These are phyloP conservation scores for Straminergon stramineum DNA, from an alignment of 225 moss, liverwort and hornwort genomes.

Conservation along the genomic window DNA sequence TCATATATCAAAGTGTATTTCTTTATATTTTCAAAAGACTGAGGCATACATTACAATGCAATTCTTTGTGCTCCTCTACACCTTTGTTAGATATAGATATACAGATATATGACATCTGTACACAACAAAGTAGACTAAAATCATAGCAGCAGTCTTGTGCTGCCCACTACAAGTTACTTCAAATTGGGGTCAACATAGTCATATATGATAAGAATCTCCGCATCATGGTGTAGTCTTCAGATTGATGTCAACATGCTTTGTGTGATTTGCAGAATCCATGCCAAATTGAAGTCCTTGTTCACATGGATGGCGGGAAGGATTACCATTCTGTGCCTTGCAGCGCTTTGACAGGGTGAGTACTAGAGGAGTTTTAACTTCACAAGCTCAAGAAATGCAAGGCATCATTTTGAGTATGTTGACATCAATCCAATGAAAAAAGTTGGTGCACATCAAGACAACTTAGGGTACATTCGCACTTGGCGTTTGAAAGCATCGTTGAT, in stretches of 20 bases:
- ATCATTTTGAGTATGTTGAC: not conserved
- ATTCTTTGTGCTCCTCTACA: no score
- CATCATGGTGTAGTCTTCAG: not conserved
- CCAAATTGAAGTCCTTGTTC: slow-evolving; percentile 11
- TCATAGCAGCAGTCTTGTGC: no score
- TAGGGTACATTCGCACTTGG: no score
- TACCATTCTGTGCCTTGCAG: not conserved
- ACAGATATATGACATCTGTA: no score
- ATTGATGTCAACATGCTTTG: slow-evolving; percentile 17
- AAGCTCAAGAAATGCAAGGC: not conserved
- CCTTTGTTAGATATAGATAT: no score
- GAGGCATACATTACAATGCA: no score
- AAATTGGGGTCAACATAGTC: no score
- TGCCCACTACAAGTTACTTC: not conserved
- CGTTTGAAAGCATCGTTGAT: no score
- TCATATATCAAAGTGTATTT: no score
- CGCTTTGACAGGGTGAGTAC: not conserved
- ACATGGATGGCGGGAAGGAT: not conserved
- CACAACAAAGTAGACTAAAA: no score
- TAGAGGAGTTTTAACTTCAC: not conserved
- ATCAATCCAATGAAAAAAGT: not conserved
- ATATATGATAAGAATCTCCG: no score
- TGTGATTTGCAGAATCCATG: slow-evolving; percentile 14
- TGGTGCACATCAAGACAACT: not conserved
- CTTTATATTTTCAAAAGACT: no score